Conservation (phyloP, 2,329 filamentous ascomycete genomes). For the Fusarium sp. region DNA sequence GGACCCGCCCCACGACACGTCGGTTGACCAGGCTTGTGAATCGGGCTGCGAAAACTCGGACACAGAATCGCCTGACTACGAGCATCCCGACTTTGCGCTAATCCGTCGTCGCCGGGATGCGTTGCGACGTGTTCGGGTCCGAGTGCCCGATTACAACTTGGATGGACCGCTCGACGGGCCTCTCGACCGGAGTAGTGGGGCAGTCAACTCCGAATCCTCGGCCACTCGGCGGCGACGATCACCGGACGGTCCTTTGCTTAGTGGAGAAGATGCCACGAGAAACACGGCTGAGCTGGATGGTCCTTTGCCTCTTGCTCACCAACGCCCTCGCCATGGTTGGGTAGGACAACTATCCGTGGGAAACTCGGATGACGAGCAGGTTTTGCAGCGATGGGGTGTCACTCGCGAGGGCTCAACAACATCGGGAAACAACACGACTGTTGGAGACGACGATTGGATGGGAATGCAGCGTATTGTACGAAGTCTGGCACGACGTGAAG, state of each 20-base stretch:
- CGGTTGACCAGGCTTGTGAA: slow-evolving; percentile 60
- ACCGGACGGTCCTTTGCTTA: slow-evolving; percentile 16
- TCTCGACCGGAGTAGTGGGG: slow-evolving; percentile 10
- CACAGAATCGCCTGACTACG: slow-evolving; percentile 63
- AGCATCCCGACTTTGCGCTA: slow-evolving; percentile 39
- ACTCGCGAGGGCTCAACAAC: slow-evolving; percentile 38
- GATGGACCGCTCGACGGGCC: slow-evolving; percentile 23
- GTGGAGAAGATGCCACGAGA: background rate
- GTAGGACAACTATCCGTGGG: slow-evolving; percentile 42
- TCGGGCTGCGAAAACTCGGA: slow-evolving; percentile 68
- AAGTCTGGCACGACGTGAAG: slow-evolving; percentile 75
- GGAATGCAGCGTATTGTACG: slow-evolving; percentile 81
- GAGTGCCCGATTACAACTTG: slow-evolving; percentile 33
- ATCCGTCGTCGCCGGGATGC: slow-evolving; percentile 32
- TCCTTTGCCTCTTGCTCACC: slow-evolving; percentile 9
- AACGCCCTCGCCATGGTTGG: slow-evolving; percentile 37
- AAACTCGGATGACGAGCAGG: slow-evolving; percentile 44
- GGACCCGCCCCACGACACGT: slow-evolving; percentile 49
- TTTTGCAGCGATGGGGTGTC: slow-evolving; percentile 26
- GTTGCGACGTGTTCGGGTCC: slow-evolving; percentile 26
- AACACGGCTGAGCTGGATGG: background rate
- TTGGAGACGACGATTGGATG: slow-evolving; percentile 57
- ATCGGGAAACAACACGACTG: slow-evolving; percentile 30
- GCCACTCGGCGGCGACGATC: slow-evolving; percentile 15
- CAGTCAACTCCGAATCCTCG: slow-evolving; percentile 18